Percentiles rank a stretch among this genome's conserved stretches.
phyloP scores from a whole-genome alignment of 164 flowering plant genomes.

The Protea cynaroides region DNA sequence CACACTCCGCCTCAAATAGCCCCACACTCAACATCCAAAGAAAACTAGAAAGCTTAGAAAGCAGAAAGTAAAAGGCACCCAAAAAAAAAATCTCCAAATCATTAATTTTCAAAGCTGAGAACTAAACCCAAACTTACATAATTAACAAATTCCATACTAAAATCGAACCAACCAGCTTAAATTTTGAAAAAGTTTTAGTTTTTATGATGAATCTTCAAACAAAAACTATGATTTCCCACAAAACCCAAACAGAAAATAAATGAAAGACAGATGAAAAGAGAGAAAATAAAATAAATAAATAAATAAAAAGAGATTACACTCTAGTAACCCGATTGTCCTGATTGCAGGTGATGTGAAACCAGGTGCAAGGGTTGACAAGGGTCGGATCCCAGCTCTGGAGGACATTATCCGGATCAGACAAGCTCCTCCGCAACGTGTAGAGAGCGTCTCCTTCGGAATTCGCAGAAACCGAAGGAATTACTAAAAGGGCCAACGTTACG shows the following conservation, averaged over 20 bases:
- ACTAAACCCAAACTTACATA: background rate
- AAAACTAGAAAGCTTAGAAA: background rate
- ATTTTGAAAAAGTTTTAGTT: background rate
- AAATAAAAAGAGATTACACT: slow-evolving; percentile 37
- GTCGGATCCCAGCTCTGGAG: slow-evolving; percentile 94
- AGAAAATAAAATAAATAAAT: too few species aligned
- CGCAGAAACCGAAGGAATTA: slow-evolving; percentile 13
- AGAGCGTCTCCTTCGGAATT: slow-evolving; percentile 83
- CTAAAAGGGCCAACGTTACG: slow-evolving; percentile 10
- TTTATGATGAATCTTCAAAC: background rate
- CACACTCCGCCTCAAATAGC: too few species aligned
- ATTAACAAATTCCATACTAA: background rate
- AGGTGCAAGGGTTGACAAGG: slow-evolving; percentile 84
- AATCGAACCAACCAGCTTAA: background rate
- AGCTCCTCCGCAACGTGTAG: slow-evolving; percentile 51
- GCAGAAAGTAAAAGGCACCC: background rate
- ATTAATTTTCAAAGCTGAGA: background rate
- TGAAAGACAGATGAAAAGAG: background rate
- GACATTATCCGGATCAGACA: slow-evolving; percentile 74
- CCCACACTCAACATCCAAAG: background rate
- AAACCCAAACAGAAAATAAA: background rate
- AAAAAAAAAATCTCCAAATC: too few species aligned
- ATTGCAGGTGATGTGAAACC: slow-evolving; percentile 90
- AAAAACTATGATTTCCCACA: background rate
- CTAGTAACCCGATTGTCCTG: slow-evolving; percentile 78